These are phyloP conservation scores for Melampsora occidentalis DNA, from an alignment of 1,284 basidiomycete species.

Conservation along the genomic window DNA sequence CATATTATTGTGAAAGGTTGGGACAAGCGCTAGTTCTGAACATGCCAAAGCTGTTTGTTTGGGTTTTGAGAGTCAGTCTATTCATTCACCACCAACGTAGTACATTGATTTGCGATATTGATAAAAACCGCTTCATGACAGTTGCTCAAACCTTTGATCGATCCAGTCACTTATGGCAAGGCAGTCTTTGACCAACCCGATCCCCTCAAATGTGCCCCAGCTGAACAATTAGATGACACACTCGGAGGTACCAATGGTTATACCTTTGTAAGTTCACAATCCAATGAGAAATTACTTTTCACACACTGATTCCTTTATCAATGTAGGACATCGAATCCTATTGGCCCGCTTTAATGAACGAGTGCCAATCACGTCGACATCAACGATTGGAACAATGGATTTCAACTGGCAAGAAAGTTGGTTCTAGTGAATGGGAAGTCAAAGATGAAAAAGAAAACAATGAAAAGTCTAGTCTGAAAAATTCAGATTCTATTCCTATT, in stretches of 20 bases:
- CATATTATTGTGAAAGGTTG: slow-evolving; percentile 40
- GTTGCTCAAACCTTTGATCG: slow-evolving; percentile 36
- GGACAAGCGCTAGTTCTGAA: slow-evolving; percentile 40
- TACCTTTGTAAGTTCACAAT: slow-evolving; percentile 20
- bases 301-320: background rate
- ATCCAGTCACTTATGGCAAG: slow-evolving; percentile 38
- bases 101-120: background rate
- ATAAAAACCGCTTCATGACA: background rate
- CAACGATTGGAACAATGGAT: slow-evolving; percentile 23
- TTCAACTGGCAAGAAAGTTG: slow-evolving; percentile 18
- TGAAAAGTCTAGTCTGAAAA: background rate
- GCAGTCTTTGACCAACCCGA: slow-evolving; percentile 39
- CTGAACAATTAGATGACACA: slow-evolving; percentile 34
- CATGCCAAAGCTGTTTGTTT: slow-evolving; percentile 43
- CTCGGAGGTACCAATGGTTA: slow-evolving; percentile 35
- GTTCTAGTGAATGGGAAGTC: slow-evolving; percentile 28
- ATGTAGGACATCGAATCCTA: slow-evolving; percentile 26
- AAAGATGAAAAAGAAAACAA: background rate
- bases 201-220: slow-evolving; percentile 29
- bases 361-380: slow-evolving; percentile 13
- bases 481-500: background rate
- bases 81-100: background rate
- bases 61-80: slow-evolving; percentile 35
- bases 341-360: slow-evolving; percentile 22
- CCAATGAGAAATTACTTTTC: background rate